Evolutionary conservation across 169 alveolate species (phyloP), one percentile per base, ranked within the genome.

Genomic region (Plasmodium ovale): DNA sequence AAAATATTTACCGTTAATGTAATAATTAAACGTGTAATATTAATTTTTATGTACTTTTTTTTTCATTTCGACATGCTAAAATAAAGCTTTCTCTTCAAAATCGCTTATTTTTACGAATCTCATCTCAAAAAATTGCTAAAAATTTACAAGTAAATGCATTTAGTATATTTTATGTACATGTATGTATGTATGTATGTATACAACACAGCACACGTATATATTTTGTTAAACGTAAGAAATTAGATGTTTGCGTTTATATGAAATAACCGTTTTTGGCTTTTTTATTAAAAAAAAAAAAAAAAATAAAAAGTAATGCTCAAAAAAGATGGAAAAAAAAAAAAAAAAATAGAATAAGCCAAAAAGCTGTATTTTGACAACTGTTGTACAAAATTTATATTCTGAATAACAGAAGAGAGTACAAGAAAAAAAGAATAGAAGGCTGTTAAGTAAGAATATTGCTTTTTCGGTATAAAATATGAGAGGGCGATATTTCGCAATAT

Each of bases 231-330:
- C 59, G 49, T 21, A 56, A 23, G 84, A 19, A 10, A 53, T 35
- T 19, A 37, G 23, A 25, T 65, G 9, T 65, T 65, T n/a, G 16
- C 33, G 58, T 12, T 2, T 31, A 65, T 27, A 3, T 29, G 58
- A 10, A 10, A 25, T 47, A 65, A 65, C 35, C 37, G 73, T 65
- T n/a, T 6, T 25, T 70, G 29, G 68, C 65, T 70, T 70, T 70
- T 49, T 70, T 14, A 12, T 54, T 23, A 23, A 37, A 35, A 35
- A 39, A 31, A 65, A 25, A 21, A 49, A 70, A 44, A 37, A 68
- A 68, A 69, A 69, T 25, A 68, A 37, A 33, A 67, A 67, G 37
- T 68, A 68, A 68, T 19, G 84, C 62, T 70, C 84, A 69, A 44
- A 70, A 70, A 70, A 70, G 12, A 37, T 14, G 12, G 42, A 49